Percentiles rank a stretch among this genome's conserved stretches.
Conservation (phyloP, 805 yeast species). For the Lipomyces oligophaga region DNA sequence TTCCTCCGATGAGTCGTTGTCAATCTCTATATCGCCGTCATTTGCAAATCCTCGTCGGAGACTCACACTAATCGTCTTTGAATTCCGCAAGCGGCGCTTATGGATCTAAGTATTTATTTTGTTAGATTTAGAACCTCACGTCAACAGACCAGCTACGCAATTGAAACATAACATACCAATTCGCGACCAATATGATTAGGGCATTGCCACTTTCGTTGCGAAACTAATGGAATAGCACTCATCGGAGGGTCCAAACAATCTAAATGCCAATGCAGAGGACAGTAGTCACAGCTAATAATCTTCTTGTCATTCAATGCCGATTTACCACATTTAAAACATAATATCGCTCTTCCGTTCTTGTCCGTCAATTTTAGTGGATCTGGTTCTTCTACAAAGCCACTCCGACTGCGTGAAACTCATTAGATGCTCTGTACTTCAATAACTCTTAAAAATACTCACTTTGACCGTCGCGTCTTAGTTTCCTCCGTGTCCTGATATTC, state of each 20-base stretch:
- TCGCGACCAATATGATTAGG: constrained; percentile 63
- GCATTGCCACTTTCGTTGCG: constrained; percentile 85
- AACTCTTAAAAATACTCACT: constrained; percentile 4
- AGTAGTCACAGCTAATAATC: constrained; percentile 75
- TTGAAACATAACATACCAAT: constrained; percentile 3
- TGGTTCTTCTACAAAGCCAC: constrained; percentile 47
- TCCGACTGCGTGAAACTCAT: constrained; percentile 39
- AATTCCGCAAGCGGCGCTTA: constrained; percentile 45
- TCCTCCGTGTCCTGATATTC: constrained; percentile 55
- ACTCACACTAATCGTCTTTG: constrained; percentile 52
- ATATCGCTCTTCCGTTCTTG: constrained; percentile 59
- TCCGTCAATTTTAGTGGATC: constrained; percentile 66
- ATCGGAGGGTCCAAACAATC: constrained; percentile 81
- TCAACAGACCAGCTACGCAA: not conserved
- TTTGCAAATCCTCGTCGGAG: constrained; percentile 50
- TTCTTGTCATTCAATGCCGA: constrained; percentile 59
- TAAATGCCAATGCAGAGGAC: constrained; percentile 79
- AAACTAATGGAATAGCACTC: constrained; percentile 58
- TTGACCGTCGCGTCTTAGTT: constrained; percentile 19
- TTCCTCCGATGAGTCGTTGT: constrained; percentile 43
- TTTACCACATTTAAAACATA: constrained; percentile 72
- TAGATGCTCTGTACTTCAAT: not conserved
- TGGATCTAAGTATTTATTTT: constrained; percentile 37
- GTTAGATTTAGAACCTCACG: not conserved
- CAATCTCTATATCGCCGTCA: constrained; percentile 58